These are phyloP conservation scores for Sungouiozyma ichnusensis DNA, from an alignment of 805 yeast species.

Conservation along the genomic window DNA sequence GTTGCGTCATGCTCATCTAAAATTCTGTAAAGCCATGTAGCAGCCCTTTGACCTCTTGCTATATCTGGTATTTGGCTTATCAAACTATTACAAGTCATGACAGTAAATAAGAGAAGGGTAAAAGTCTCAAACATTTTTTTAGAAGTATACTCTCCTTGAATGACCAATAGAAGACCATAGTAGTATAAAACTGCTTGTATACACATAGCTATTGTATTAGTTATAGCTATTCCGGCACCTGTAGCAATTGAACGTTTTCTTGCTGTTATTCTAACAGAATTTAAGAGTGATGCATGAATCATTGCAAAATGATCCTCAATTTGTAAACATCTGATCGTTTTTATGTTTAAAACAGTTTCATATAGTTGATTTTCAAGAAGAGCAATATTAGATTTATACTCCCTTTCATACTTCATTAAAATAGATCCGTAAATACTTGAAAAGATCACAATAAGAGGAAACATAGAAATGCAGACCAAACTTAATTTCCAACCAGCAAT, in stretches of 20 bases:
- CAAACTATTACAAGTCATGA: constrained; percentile 50
- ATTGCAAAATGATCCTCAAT: constrained; percentile 38
- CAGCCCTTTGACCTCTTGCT: constrained; percentile 70
- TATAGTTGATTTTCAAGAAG: constrained; percentile 39
- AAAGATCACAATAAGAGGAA: constrained; percentile 49
- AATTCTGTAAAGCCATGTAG: constrained; percentile 39
- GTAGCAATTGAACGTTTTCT: constrained; percentile 43
- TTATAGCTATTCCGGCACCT: constrained; percentile 58
- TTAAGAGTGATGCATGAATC: constrained; percentile 28
- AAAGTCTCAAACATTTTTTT: constrained; percentile 58
- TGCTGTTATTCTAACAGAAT: constrained; percentile 32
- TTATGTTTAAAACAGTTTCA: constrained; percentile 49
- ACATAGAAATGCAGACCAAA: constrained; percentile 66
- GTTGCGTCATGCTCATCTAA: constrained; percentile 11
- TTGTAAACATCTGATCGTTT: constrained; percentile 51
- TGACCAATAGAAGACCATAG: constrained; percentile 69
- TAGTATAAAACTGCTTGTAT: constrained; percentile 68
- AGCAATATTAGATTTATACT: constrained; percentile 48
- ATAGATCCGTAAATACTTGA: constrained; percentile 43
- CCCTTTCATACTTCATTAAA: constrained; percentile 45
- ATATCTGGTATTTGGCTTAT: constrained; percentile 67
- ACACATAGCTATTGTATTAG: constrained; percentile 41
- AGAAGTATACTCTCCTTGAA: constrained; percentile 42
- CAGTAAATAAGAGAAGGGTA: constrained; percentile 62
- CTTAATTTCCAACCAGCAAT: constrained; percentile 79